Evolutionary conservation across 192 early-diverging fungal species (phyloP).

Genomic region (Coemansia sp.): DNA sequence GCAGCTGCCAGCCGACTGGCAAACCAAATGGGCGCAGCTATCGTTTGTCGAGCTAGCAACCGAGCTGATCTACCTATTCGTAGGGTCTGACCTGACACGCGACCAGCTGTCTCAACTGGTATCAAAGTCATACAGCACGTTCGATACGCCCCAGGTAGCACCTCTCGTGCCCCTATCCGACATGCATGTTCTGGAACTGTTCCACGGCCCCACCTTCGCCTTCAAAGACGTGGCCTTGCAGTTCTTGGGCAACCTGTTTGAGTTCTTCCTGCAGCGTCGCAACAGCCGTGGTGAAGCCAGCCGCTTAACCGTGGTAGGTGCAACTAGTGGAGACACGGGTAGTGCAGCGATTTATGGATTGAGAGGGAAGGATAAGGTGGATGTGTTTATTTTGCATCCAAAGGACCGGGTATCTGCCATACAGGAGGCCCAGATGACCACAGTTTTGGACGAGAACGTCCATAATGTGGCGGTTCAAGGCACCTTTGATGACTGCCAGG

Average conservation of each 20-base stretch:
- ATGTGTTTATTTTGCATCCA: slow-evolving; percentile 92
- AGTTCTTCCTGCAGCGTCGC: slow-evolving; percentile 88
- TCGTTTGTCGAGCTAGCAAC: slow-evolving; percentile 81
- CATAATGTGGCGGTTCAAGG: slow-evolving; percentile 90
- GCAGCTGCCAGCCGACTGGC: slow-evolving; percentile 66
- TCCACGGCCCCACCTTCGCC: slow-evolving; percentile 96
- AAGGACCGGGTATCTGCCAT: slow-evolving; percentile 86
- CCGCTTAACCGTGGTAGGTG: slow-evolving; percentile 85
- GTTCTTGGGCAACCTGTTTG: slow-evolving; percentile 95
- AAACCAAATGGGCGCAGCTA: slow-evolving; percentile 65
- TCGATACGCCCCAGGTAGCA: slow-evolving; percentile 71
- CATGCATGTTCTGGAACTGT: slow-evolving; percentile 75
- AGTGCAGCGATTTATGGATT: slow-evolving; percentile 98
- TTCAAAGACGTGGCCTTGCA: slow-evolving; percentile 99
- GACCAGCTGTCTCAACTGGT: slow-evolving; percentile 67
- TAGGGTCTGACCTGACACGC: slow-evolving; percentile 78
- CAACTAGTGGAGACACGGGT: slow-evolving; percentile 95
- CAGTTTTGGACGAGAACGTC: slow-evolving; percentile 89
- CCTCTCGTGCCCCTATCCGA: slow-evolving; percentile 63
- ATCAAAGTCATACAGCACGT: slow-evolving; percentile 73
- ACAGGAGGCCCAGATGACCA: slow-evolving; percentile 99
- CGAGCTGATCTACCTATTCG: slow-evolving; percentile 79
- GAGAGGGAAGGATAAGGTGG: slow-evolving; percentile 86
- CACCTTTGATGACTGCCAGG: slow-evolving; percentile 98
- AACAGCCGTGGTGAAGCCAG: slow-evolving; percentile 32